These are phyloP conservation scores for Suillus subluteus DNA, from an alignment of 768 basidiomycete species.

Conservation along the genomic window DNA sequence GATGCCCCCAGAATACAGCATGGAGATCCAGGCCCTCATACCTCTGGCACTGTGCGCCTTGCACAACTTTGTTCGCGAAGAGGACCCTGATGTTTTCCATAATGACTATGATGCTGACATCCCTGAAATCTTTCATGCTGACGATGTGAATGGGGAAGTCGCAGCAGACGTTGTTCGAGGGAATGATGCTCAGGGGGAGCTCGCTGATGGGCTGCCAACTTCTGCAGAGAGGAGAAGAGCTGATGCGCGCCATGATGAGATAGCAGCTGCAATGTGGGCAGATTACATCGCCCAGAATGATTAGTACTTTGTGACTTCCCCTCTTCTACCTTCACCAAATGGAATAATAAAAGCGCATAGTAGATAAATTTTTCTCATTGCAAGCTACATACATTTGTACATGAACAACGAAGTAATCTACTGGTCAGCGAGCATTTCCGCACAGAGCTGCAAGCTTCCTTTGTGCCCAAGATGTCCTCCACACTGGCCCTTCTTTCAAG, in stretches of 20 bases:
- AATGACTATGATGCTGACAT: background rate
- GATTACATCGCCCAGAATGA: background rate
- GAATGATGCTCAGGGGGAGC: background rate
- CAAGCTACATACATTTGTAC: no score
- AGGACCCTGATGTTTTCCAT: background rate
- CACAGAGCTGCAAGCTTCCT: background rate
- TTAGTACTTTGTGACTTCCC: no score
- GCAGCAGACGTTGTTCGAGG: no score
- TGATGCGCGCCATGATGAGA: background rate
- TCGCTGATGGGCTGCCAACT: background rate
- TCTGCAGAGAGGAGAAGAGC: background rate
- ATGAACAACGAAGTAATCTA: no score
- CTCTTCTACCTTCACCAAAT: no score
- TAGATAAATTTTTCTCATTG: no score
- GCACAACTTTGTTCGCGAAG: background rate
- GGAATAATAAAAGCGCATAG: no score
- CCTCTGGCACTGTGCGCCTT: background rate
- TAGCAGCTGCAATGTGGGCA: background rate
- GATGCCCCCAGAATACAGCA: background rate
- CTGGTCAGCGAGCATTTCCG: background rate
- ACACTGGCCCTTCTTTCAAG: background rate
- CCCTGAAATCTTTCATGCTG: background rate
- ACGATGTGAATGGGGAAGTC: background rate
- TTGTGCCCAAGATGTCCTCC: background rate
- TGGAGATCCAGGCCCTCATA: background rate